Evolutionary conservation across 1,284 basidiomycete genomes (phyloP), one percentile per base, ranked within the genome.

Genomic region (Microbotryum intermedium): DNA sequence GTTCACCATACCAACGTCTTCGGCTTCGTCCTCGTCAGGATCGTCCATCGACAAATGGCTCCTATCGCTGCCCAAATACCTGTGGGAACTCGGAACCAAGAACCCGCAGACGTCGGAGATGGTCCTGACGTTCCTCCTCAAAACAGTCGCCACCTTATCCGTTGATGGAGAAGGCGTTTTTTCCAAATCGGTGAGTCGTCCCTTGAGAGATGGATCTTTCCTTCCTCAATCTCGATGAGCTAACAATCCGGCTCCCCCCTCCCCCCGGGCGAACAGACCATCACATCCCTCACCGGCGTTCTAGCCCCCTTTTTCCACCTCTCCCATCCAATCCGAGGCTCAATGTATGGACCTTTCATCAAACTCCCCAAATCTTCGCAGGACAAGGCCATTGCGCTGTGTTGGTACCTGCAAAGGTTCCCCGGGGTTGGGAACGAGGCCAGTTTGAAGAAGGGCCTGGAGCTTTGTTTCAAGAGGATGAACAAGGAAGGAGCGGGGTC

Each of bases 261-360:
- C 43, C 58, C 50, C 53, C 61, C 55, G n/a, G n/a, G n/a, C n/a
- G 34, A 39, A 62, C 69, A 84, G 83, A 77, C 74, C 23, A 65
- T 77, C 55, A 53, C 70, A 39, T 70, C 76, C 6, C 72, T 90
- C 45, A 77, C 78, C 58, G 77, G 81, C 25, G 81, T 84, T 28
- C 77, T 93, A 10, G 76, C 79, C 16, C 88, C 89, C 10, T 93
- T 83, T 76, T 94, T 92, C 75, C 78, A 79, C 67, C 79, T 91
- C 55, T 76, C 74, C 13, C 90, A 92, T 71, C 78, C 87, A 6
- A 25, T 50, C 1, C 58, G 59, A 76, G 77, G 39, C 82, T 82
- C 57, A 16, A 10, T 61, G 1, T 46, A 57, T 23, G 65, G 62
- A 0, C 62, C 65, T 6, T 60, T 66, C 49, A 46, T 49, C 2